Evolutionary conservation across 2,329 filamentous ascomycete genomes (phyloP).

Genomic region (Teratosphaeriaceae sp.): DNA sequence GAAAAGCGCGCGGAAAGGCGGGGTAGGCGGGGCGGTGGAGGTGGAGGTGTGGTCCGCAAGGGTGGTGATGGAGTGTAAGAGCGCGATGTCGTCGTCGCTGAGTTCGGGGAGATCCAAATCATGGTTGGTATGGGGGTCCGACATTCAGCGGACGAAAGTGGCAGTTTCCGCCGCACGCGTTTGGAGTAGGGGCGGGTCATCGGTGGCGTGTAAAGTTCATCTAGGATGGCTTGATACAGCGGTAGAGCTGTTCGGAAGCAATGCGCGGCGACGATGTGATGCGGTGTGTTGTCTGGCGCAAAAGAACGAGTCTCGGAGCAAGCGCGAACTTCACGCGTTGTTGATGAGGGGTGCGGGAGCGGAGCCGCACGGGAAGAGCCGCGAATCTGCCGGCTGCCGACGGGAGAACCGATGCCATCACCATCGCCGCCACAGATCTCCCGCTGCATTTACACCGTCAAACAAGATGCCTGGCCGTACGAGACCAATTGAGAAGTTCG

Average conservation of each 20-base stretch:
- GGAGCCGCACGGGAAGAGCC: not conserved
- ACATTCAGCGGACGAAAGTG: conserved; percentile 22
- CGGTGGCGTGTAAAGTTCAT: conserved; percentile 12
- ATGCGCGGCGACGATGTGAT: conserved; percentile 4
- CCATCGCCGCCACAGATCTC: no score
- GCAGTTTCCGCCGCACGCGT: conserved; percentile 27
- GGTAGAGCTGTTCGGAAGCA: conserved; percentile 9
- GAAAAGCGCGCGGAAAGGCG: conserved; percentile 73
- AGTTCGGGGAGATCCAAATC: conserved; percentile 36
- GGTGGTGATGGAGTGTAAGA: conserved; percentile 1
- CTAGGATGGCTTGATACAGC: conserved; percentile 6
- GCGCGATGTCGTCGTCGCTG: conserved; percentile 27
- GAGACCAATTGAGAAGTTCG: conserved; percentile 63
- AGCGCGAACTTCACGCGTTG: conserved; percentile 8
- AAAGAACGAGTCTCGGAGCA: not conserved
- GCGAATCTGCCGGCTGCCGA: not conserved
- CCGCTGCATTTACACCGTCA: not conserved
- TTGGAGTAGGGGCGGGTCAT: conserved; percentile 30
- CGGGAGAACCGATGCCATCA: no score
- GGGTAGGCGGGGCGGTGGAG: conserved; percentile 44
- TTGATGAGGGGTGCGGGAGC: not conserved
- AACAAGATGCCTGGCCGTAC: conserved; percentile 39
- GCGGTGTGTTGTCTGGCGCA: conserved; percentile 1
- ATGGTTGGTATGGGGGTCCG: conserved; percentile 17
- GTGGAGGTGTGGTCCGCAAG: conserved; percentile 47